Conservation (phyloP, 2,329 filamentous ascomycete genomes). For the Akanthomyces muscarius region DNA sequence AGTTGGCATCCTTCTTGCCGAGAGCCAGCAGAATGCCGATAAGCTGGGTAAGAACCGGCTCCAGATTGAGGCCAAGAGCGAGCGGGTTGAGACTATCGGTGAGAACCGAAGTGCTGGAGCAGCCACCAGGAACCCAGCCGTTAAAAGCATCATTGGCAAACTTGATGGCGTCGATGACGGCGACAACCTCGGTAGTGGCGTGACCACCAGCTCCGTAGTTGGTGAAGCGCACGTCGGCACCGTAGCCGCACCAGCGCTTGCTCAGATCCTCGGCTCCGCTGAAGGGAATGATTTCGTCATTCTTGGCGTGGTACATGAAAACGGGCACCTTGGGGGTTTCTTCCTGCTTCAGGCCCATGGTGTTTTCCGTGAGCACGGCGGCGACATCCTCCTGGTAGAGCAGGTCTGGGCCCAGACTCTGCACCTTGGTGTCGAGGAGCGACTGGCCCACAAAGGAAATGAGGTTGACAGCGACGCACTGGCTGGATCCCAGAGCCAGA, state of each 20-base stretch:
- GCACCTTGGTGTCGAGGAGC: constrained; percentile 9
- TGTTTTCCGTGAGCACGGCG: neutral
- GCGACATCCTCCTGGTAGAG: constrained; percentile 2
- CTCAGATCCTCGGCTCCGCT: neutral
- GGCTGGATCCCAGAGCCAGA: constrained; percentile 1
- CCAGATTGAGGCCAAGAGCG: constrained; percentile 13
- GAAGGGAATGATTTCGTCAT: constrained; percentile 18
- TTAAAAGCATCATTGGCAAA: constrained; percentile 15
- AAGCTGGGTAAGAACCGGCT: constrained; percentile 7
- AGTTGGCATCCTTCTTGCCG: constrained; percentile 14
- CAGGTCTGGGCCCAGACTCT: constrained; percentile 13
- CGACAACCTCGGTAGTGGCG: constrained; percentile 12
- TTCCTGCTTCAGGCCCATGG: constrained; percentile 9
- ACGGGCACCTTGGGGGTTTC: constrained; percentile 17
- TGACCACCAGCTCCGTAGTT: constrained; percentile 13
- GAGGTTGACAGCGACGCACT: constrained; percentile 13
- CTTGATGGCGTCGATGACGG: neutral
- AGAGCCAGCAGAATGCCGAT: neutral
- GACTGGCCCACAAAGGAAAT: constrained; percentile 10
- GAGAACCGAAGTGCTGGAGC: constrained; percentile 1
- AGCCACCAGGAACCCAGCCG: constrained; percentile 7
- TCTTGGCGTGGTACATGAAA: constrained; percentile 12
- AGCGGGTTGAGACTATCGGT: constrained; percentile 10
- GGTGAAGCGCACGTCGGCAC: constrained; percentile 13
- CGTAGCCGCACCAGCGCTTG: constrained; percentile 15